Evolutionary conservation across 768 basidiomycete genomes (phyloP), one percentile per base, ranked within the genome.

Genomic region (Hortiboletus campestris): DNA sequence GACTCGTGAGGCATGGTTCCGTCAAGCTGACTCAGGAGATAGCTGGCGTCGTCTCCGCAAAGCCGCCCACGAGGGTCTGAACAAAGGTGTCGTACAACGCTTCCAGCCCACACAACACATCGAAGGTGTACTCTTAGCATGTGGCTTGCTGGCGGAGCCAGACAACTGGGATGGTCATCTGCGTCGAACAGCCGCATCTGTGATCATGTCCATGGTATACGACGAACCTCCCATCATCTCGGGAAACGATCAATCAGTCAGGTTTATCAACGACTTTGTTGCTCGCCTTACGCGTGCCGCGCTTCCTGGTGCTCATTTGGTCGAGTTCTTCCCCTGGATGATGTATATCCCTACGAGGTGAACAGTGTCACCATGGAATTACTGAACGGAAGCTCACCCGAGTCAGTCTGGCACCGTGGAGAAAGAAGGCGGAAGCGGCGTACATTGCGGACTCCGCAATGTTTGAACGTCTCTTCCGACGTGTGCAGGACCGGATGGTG

Each of bases 301-400:
- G 10, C 63, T 67, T 35, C 76, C 75, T 36, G 77, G 77, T 3
- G 63, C 67, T 29, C 70, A 70, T 55, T 29, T 72, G 25, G 75
- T 75, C 22, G 75, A 76, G 53, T 65, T 71, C 46, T 72, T 76
- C 49, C 68, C 72, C 2, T 68, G 62, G 54, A 67, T 77, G 64
- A 62, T 60, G 40, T 53, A 65, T 39, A 50, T 76, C 9, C 75
- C 75, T 0, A 28, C 46, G 9, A 66, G 56, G 50, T 39, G 31
- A 46, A 44, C 35, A n/a, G 20, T 2, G 12, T 46, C 19, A 14
- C 10, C n/a, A 2, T 28, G 10, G 34, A 16, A 16, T 25, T 17
- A 9, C 17, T n/a, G 14, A 25, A n/a, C 25, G 25, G 9, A 10
- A 12, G 7, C 25, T 46, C 8, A 41, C 45, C 4, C 6, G 0